Base-by-base conservation (phyloP, 2,329 filamentous ascomycete species). In the Magnaporthales sp. region DNA sequence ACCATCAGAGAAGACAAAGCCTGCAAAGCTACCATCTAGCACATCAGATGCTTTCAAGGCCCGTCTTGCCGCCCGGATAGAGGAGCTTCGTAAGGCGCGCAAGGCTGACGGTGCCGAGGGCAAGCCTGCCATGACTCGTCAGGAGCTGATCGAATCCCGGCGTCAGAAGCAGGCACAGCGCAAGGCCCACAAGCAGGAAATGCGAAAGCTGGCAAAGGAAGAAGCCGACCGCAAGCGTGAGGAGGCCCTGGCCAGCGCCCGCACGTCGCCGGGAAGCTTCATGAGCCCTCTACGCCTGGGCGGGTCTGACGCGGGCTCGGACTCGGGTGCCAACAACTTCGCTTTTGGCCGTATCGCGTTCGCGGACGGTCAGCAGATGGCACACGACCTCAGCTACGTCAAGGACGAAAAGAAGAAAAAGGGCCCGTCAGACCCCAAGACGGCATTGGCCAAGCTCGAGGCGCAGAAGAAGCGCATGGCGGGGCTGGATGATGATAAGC, bases 261-360 rank as follows among this genome's bases (percentile, higher is more conserved):
- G 86, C 67, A 86, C 86, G 72, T 89, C 87, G 3, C 87, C 87
- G 19, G 76, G 77, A 4, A 79, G 81, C 68, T 81, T 86, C 67
- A 82, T 87, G 76, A 86, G 83, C 72, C 83, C 85, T 0, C 78
- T 81, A 10, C 77, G 86, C 30, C 81, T 84, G 67, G 30, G 51
- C 7, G 62, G 29, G 13, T 31, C 62, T 19, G 64, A 61, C 29
- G 64, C 46, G 2, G 54, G 26, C 19, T 26, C 22, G 2, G 77
- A 84, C 69, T 70, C 70, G 24, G 70, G 68, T 67, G 69, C 67
- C 69, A 89, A 87, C 74, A 91, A 89, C 79, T 96, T 97, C 75
- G 88, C 92, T 6, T 99, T 98, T 76, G 93, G 93, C 32, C 89
- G 92, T 46, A 88, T 99, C n/a, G 88, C 92, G 11, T 99, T 98